Evolutionary conservation across 2,329 filamentous ascomycete genomes (phyloP).

Genomic region (Talaromyces atroroseus): DNA sequence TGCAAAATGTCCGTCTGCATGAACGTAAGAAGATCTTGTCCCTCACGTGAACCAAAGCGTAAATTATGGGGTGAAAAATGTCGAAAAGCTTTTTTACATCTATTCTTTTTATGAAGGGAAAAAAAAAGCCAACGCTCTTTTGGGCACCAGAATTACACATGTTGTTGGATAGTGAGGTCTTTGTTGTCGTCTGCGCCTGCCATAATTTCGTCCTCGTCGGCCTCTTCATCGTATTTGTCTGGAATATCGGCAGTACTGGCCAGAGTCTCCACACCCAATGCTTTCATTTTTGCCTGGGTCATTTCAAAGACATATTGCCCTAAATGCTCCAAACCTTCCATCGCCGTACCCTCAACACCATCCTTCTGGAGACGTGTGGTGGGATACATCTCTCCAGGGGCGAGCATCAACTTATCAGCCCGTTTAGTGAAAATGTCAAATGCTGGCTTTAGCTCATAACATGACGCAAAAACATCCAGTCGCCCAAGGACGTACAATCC

Average conservation of each 20-base stretch:
- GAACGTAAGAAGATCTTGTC: background rate
- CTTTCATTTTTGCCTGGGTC: conserved; percentile 66
- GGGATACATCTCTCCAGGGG: conserved; percentile 82
- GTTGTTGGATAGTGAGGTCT: conserved; percentile 16
- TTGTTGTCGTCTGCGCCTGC: conserved; percentile 30
- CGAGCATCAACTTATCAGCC: conserved; percentile 74
- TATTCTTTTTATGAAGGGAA: background rate
- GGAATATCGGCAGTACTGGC: background rate
- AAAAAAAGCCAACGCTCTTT: background rate
- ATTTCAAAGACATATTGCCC: conserved; percentile 97
- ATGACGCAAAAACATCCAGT: conserved; percentile 79
- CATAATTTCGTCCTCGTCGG: conserved; percentile 32
- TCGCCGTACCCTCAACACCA: conserved; percentile 55
- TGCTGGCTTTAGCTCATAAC: conserved; percentile 78
- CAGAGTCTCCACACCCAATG: conserved; percentile 7
- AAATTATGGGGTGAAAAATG: background rate
- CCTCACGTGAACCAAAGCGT: background rate
- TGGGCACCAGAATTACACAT: conserved; percentile 2
- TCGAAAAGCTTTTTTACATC: background rate
- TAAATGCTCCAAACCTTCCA: conserved; percentile 89
- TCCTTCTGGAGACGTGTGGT: conserved; percentile 51
- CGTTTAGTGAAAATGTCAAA: conserved; percentile 72
- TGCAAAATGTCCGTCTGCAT: background rate
- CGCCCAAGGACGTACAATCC: conserved; percentile 90
- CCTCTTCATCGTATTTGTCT: conserved; percentile 30